Base-by-base conservation (phyloP, 225 moss, liverwort and hornwort species). In the Asterella californica region DNA sequence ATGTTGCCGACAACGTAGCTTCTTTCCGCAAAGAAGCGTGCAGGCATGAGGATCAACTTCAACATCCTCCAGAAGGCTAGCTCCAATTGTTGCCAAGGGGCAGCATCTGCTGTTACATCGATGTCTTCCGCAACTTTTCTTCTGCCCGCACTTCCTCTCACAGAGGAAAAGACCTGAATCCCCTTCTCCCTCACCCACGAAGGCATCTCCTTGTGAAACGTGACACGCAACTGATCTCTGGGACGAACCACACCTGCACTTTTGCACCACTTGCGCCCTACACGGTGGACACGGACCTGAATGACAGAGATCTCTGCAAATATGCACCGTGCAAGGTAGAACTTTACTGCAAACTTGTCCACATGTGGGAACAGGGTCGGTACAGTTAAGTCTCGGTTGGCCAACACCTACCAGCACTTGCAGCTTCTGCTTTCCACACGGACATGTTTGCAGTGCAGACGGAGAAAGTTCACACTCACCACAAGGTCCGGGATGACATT, bases 381-480 rank as follows among this genome's bases (percentile, higher is more conserved):
- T 82, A 77, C 97, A 99, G 67, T 74, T 83, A 70, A 81, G 78
- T 78, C 96, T 85, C 59, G 79, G 80, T 42, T 76, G 72, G 38
- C 82, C 87, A 1, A 2, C 29, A 38, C 84, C 90, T 33, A 82
- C 83, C 9, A 94, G 45, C 27, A 90, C 86, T 32, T 38, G 49
- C 62, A 95, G 49, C 30, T 73, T 82, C 78, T 84, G 91, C 79
- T 99, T 99, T 33, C 94, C 94, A 82, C 97, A 99, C 42, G 97
- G 97, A 72, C 94, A 99, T 22, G 90, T 95, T 78, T 77, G 88
- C 33, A 99, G 63, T 81, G 85, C 88, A 6, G 90, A 87, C 54
- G 94, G 93, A 76, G 97, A 92, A n/a, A 95, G 80, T 78, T 91
- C 91, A 82, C 97, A 99, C 8, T 93, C 93, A 50, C 90, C 93